A percentile compares a stretch with the other conserved stretches of the same genome.
These are phyloP conservation scores for Aspergillus affinis DNA, from an alignment of 495 filamentous ascomycete species.

Conservation along the genomic window DNA sequence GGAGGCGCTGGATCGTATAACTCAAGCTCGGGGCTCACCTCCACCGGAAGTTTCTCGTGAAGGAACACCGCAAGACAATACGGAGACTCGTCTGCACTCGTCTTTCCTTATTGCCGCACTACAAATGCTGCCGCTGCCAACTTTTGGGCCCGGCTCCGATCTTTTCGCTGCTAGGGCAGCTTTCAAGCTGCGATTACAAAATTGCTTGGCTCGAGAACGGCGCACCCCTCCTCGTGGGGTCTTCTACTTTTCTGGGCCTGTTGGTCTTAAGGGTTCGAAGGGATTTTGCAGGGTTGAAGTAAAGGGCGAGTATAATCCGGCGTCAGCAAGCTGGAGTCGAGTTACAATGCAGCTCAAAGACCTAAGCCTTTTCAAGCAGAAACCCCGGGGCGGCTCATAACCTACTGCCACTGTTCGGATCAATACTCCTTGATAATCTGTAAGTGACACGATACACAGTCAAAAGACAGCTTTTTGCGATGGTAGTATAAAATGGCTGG, in stretches of 20 bases:
- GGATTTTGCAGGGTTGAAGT: constrained; percentile 60
- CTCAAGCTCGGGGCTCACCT: constrained; percentile 22
- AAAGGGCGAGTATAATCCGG: constrained; percentile 59
- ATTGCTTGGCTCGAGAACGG: constrained; percentile 26
- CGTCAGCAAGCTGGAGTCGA: constrained; percentile 35
- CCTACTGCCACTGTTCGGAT: not conserved
- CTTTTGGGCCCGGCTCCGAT: constrained; percentile 39
- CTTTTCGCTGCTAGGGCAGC: constrained; percentile 43
- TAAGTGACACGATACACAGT: not conserved
- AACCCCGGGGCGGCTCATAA: constrained; percentile 22
- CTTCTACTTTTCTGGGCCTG: constrained; percentile 62
- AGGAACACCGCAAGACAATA: constrained; percentile 17
- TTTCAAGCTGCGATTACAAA: constrained; percentile 53
- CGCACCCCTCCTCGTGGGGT: constrained; percentile 59
- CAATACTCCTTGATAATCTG: not conserved
- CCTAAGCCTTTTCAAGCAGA: constrained; percentile 30
- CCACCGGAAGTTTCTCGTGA: constrained; percentile 16
- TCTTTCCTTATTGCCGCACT: constrained; percentile 37
- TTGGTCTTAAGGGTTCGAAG: constrained; percentile 60
- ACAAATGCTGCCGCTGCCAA: constrained; percentile 38
- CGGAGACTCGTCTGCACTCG: constrained; percentile 28
- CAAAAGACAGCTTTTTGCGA: not conserved
- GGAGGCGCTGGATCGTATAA: constrained; percentile 23
- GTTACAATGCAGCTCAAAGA: constrained; percentile 39
- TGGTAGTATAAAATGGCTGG: no score